Base-by-base conservation (phyloP, 352 stramenopile species). In the Pythium folliculosum region DNA sequence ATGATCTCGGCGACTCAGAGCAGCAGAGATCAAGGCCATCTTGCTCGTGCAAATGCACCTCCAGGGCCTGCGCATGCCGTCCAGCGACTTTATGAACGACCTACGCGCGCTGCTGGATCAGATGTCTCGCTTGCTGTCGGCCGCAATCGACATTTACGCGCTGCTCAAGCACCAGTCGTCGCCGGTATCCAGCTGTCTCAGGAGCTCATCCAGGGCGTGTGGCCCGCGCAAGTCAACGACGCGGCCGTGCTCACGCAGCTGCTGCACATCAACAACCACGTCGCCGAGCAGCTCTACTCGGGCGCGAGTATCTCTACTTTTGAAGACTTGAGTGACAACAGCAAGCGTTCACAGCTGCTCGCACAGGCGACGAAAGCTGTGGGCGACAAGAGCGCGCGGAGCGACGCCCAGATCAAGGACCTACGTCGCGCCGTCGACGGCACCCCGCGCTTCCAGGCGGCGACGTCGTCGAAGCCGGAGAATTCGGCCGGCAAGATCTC, bases 61-160 rank as follows among this genome's bases (percentile, higher is more conserved):
- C 58, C 84, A 92, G 67, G 87, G 89, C 14, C 75, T 92, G 38
- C 84, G 89, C 17, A 83, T 99, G 69, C 98, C 98, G 2, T 99
- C 99, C 21, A 98, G 88, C 61, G 98, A 99, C 75, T 99, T 99
- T 72, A 84, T 91, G 21, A 99, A 99, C 64, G 98, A 99, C 71
- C 92, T 98, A 22, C 94, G 92, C n/a, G 93, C 84, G 57, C 83
- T 99, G 30, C 75, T 99, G 47, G 97, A 99, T 61, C 97, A 99
- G 60, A 63, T 98, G 19, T 87, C 95, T 22, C 93, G 98, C 40
- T 71, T 99, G 32, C 73, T 99, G 7, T 96, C 96, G 48, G 97
- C 97, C 2, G 77, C 92, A 23, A 90, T 98, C 44, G 92, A 98
- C 53, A 85, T 98, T 32, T 88, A 83, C 9, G 90, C 86, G 5